A percentile compares a stretch with the other conserved stretches of the same genome.
These are phyloP conservation scores for Cladobotryum protrusum DNA, from an alignment of 2,329 filamentous ascomycete species.

Conservation along the genomic window DNA sequence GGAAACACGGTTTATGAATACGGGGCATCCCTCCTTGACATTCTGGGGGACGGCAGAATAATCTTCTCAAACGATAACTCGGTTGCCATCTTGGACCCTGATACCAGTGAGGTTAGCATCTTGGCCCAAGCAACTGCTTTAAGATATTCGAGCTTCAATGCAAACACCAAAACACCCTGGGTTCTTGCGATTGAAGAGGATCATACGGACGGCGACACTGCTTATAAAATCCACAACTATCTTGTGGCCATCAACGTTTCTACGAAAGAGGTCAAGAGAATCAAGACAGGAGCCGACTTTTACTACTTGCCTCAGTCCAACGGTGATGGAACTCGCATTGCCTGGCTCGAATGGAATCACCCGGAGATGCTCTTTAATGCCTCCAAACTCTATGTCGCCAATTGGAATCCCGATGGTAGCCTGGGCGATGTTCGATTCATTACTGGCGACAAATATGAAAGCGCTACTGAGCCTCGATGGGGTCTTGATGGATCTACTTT, in stretches of 20 bases:
- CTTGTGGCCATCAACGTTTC: conserved; percentile 34
- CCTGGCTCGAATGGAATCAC: conserved; percentile 51
- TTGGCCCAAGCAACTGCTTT: conserved; percentile 29
- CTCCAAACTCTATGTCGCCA: conserved; percentile 37
- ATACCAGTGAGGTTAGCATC: conserved; percentile 25
- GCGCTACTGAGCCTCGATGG: conserved; percentile 46
- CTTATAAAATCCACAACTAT: conserved; percentile 29
- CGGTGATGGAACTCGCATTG: conserved; percentile 37
- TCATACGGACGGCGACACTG: conserved; percentile 30
- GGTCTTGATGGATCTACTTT: conserved; percentile 38
- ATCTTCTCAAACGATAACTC: conserved; percentile 43
- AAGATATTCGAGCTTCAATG: conserved; percentile 42
- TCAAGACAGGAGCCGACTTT: conserved; percentile 44
- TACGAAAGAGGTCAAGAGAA: conserved; percentile 34
- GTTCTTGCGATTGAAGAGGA: conserved; percentile 49
- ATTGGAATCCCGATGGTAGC: conserved; percentile 31
- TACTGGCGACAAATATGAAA: conserved; percentile 37
- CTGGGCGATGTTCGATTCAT: conserved; percentile 29
- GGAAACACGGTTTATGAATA: conserved; percentile 46
- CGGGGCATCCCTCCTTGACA: conserved; percentile 40
- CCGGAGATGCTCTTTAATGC: conserved; percentile 47
- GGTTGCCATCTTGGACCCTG: conserved; percentile 37
- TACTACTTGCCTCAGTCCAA: conserved; percentile 46
- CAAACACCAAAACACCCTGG: conserved; percentile 32
- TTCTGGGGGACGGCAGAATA: conserved; percentile 34